Percentiles rank a stretch among this genome's conserved stretches.
Evolutionary conservation across 805 yeast species (phyloP).

Genomic region (Kuraishia borneana): DNA sequence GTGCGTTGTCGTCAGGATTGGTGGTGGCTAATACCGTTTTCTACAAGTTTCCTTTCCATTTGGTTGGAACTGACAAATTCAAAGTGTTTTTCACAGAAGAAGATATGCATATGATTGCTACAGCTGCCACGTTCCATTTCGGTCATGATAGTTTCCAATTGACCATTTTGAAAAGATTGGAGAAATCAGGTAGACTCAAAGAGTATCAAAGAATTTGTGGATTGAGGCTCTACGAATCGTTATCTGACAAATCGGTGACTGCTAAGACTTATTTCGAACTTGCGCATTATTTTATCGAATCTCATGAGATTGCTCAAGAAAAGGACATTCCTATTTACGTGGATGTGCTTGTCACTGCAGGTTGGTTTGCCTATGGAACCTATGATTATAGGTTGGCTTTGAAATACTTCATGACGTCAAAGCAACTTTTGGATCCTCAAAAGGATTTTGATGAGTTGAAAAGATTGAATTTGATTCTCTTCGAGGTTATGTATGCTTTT

Average conservation of each 20-base stretch:
- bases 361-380: constrained; percentile 29
- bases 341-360: constrained; percentile 30
- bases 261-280: constrained; percentile 18
- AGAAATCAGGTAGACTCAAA: constrained; percentile 14
- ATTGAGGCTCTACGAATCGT: constrained; percentile 21
- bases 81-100: constrained; percentile 19
- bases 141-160: constrained; percentile 28
- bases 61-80: constrained; percentile 12
- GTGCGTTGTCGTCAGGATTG: constrained; percentile 20
- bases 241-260: constrained; percentile 5
- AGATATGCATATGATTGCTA: constrained; percentile 22
- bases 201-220: constrained; percentile 29
- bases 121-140: constrained; percentile 24
- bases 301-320: constrained; percentile 20
- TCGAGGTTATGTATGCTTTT: constrained; percentile 19
- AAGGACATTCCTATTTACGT: constrained; percentile 26
- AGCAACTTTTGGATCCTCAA: constrained; percentile 11
- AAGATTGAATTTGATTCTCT: constrained; percentile 18
- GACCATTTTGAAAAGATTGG: constrained; percentile 17
- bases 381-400: constrained; percentile 30
- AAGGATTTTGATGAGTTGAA: constrained; percentile 12
- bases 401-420: constrained; percentile 25
- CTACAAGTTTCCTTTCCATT: constrained; percentile 36
- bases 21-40: constrained; percentile 27
- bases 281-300: constrained; percentile 27